phyloP scores from a whole-genome alignment of 257 asterid genomes.

The Solanum bulbocastanum region DNA sequence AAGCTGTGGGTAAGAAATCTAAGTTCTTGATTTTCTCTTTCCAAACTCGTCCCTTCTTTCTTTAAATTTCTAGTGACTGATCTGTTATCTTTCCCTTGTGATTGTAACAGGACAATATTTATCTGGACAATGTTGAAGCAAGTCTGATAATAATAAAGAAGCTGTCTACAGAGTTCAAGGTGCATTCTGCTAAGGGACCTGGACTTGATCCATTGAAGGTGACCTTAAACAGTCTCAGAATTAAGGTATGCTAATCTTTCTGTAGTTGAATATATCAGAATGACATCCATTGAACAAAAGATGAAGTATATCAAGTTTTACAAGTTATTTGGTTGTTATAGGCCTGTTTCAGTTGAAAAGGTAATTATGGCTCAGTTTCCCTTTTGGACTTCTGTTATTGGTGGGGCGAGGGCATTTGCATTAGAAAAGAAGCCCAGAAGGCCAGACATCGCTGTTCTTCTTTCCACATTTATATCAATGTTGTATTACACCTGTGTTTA shows the following conservation, averaged over 20 bases:
- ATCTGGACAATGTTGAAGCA: constrained; percentile 47
- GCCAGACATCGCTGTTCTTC: background rate
- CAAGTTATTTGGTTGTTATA: background rate
- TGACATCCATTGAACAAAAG: background rate
- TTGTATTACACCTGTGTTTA: background rate
- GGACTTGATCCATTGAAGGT: constrained; percentile 38
- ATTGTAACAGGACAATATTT: constrained; percentile 47
- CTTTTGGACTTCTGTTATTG: background rate
- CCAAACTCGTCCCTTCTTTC: background rate
- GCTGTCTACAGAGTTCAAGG: constrained; percentile 46
- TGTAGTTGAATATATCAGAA: background rate
- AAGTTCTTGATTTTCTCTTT: background rate
- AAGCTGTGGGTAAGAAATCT: constrained; percentile 61
- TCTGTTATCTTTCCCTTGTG: background rate
- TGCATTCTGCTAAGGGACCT: constrained; percentile 37
- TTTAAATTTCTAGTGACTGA: background rate
- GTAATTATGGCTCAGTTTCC: background rate
- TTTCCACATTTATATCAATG: background rate
- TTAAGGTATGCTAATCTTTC: constrained; percentile 29
- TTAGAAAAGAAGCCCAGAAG: background rate
- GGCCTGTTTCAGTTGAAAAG: background rate
- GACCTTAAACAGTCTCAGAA: constrained; percentile 49
- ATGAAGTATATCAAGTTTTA: background rate
- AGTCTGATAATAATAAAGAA: constrained; percentile 49
- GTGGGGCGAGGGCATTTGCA: background rate